Evolutionary conservation across 2,329 filamentous ascomycete genomes (phyloP), one percentile per base, ranked within the genome.

Genomic region (Eutypella sp.): DNA sequence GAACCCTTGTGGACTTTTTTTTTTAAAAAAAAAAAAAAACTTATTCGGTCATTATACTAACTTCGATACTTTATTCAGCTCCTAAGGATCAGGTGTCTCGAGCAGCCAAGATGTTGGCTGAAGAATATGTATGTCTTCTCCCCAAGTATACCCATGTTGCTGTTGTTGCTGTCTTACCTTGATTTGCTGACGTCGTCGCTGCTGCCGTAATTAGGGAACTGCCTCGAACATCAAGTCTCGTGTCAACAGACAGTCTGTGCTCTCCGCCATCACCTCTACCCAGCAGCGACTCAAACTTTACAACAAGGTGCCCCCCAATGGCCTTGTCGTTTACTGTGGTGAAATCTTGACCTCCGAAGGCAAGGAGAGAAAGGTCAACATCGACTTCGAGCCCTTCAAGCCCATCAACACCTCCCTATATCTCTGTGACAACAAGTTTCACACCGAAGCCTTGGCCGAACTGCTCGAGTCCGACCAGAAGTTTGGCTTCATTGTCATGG

Each of bases 401-500:
- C 93, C 93, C 50, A 99, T 99, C 82, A 99, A 99, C 73, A 99
- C 93, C 29, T 99, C 95, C 38, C 81, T 99, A 40, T 99, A 99
- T 70, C 88, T 99, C 50, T 99, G 93, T 75, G 93, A 99, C 82
- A 99, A 99, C 79, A 99, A 99, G 67, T 99, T 99, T 72, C 93
- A 99, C 68, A 99, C 93, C 47, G 93, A 99, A 72, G 92, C 93
- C 16, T 76, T 99, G 56, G 93, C 91, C 56, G 93, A 99, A 75
- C 81, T 99, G 62, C 85, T 99, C 56, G 93, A 99, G 73, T 96
- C 92, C 16, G 93, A 99, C 68, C 93, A 97, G 73, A 96, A 95
- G 72, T 99, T 99, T 60, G 93, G 93, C 45, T 99, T 99, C 75
- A 99, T 99, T 69, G 85, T 99, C 74, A 99, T 99, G 93, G 93